phyloP scores from a whole-genome alignment of 1,284 basidiomycete genomes.

The Farysia itapuensis region DNA sequence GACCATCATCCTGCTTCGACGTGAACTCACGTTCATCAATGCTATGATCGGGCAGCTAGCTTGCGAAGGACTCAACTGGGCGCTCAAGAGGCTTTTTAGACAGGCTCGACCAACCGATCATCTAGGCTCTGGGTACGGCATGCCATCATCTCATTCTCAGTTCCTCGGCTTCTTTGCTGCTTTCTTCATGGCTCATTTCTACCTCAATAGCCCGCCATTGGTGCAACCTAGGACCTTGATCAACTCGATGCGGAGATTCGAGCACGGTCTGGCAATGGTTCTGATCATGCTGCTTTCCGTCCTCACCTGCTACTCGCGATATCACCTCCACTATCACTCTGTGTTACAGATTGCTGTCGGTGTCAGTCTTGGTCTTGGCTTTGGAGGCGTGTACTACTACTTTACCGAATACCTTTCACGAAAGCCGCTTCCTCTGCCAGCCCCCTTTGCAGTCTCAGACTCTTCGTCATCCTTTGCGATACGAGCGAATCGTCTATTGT shows the following conservation, averaged over 20 bases:
- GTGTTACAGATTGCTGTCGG: constrained; percentile 74
- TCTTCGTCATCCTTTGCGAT: constrained; percentile 17
- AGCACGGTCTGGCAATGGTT: constrained; percentile 63
- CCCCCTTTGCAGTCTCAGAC: constrained; percentile 27
- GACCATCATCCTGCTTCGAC: constrained; percentile 72
- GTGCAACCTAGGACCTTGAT: constrained; percentile 60
- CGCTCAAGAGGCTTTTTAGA: constrained; percentile 71
- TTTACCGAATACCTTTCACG: constrained; percentile 68
- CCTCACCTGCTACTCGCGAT: constrained; percentile 76
- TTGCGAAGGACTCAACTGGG: constrained; percentile 73
- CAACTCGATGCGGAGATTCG: constrained; percentile 28
- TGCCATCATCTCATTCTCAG: constrained; percentile 84
- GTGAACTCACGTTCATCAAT: constrained; percentile 74
- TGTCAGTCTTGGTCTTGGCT: constrained; percentile 67
- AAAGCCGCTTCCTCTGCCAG: constrained; percentile 19
- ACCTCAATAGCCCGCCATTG: constrained; percentile 69
- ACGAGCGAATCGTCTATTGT: constrained; percentile 14
- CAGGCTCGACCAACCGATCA: constrained; percentile 72
- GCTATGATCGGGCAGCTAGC: constrained; percentile 80
- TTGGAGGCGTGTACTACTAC: constrained; percentile 68
- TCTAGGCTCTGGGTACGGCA: constrained; percentile 76
- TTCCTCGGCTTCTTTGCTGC: constrained; percentile 83
- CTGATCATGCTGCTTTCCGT: constrained; percentile 67
- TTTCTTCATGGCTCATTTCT: constrained; percentile 74
- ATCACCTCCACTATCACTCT: constrained; percentile 74